phyloP scores from a whole-genome alignment of 768 basidiomycete genomes.

The Lentinula edodes region DNA sequence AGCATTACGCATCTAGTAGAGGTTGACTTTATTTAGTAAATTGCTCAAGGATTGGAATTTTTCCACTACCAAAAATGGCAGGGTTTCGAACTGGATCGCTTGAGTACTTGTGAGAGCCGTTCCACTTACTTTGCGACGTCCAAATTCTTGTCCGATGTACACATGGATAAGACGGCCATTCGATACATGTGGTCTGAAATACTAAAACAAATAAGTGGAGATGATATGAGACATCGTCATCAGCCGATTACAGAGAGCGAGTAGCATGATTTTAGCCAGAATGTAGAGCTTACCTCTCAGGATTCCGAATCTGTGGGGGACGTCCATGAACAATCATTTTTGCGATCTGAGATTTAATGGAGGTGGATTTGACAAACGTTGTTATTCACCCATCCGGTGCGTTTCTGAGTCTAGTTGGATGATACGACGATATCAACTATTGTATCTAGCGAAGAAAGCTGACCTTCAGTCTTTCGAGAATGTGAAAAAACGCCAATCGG shows the following conservation, averaged over 20 bases:
- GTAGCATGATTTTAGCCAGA: too few species aligned
- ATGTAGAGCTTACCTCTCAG: slow-evolving; percentile 62
- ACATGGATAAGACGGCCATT: slow-evolving; percentile 93
- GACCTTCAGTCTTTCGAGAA: slow-evolving; percentile 87
- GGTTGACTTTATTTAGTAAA: not conserved
- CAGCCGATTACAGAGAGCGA: not conserved
- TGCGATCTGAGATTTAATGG: not conserved
- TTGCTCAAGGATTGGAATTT: too few species aligned
- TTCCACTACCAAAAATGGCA: not conserved
- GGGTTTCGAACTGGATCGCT: not conserved
- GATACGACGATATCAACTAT: not conserved
- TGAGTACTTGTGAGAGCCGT: not conserved
- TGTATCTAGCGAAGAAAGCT: not conserved
- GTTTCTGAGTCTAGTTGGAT: slow-evolving; percentile 73
- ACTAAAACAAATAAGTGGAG: slow-evolving; percentile 28
- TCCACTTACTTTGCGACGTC: slow-evolving; percentile 61
- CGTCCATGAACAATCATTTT: not conserved
- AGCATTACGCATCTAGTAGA: slow-evolving; percentile 74
- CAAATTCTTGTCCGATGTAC: slow-evolving; percentile 65
- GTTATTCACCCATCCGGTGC: slow-evolving; percentile 92
- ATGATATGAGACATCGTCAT: not conserved
- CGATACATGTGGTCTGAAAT: slow-evolving; percentile 98
- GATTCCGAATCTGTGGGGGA: slow-evolving; percentile 57
- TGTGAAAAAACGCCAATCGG: slow-evolving; percentile 84
- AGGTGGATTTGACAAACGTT: slow-evolving; percentile 40